A percentile compares a stretch with the other conserved stretches of the same genome.
Conservation (phyloP, 345 rosid genomes). For the Pelargonium nanum region DNA sequence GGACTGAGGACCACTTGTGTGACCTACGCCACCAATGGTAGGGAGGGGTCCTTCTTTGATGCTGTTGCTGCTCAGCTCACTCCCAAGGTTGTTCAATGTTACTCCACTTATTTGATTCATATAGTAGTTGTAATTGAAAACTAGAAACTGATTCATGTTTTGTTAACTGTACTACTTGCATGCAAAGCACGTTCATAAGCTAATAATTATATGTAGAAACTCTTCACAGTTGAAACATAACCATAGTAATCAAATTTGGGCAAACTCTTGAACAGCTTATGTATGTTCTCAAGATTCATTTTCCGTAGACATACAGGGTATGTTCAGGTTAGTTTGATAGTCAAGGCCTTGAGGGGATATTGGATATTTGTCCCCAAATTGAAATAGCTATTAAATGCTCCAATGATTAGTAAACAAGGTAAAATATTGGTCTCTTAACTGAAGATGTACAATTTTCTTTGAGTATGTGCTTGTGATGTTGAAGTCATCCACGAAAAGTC, state of each 20-base stretch:
- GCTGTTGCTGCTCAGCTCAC: conserved; percentile 61
- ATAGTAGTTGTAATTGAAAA: background rate
- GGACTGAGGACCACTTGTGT: conserved; percentile 51
- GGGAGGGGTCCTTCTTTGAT: conserved; percentile 61
- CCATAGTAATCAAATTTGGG: background rate
- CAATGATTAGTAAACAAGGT: background rate
- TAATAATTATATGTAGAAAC: too few species aligned
- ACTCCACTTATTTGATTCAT: background rate
- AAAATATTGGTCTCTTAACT: too few species aligned
- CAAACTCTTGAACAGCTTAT: background rate
- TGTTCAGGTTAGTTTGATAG: background rate
- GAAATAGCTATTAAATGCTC: too few species aligned
- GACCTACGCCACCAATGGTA: conserved; percentile 26
- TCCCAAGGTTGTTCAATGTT: conserved; percentile 36
- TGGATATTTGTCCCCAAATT: too few species aligned
- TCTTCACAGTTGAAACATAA: too few species aligned
- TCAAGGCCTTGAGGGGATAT: too few species aligned
- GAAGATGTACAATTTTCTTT: background rate
- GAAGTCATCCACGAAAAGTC: background rate
- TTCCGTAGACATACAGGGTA: background rate
- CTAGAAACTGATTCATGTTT: background rate
- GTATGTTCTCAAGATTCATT: background rate
- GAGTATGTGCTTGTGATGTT: background rate
- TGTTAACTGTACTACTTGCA: too few species aligned
- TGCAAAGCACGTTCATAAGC: background rate